Percentiles rank a stretch among this genome's conserved stretches.
phyloP scores from a whole-genome alignment of 768 basidiomycete species.

The Suillus occidentalis region DNA sequence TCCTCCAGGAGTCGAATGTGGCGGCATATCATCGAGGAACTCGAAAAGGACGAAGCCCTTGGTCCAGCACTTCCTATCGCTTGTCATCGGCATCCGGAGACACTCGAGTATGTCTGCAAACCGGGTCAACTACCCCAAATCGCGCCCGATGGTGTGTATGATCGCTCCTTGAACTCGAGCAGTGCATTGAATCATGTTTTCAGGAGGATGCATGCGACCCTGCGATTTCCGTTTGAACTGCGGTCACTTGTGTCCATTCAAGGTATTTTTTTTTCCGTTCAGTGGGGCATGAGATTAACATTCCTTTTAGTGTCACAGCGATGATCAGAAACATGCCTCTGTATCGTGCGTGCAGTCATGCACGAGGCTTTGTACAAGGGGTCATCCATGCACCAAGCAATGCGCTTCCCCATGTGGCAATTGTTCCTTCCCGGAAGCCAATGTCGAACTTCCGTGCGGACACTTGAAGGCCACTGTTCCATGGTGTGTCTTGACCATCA shows the following conservation, averaged over 20 bases:
- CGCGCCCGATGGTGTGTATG: slow-evolving; percentile 55
- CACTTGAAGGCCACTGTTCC: slow-evolving; percentile 44
- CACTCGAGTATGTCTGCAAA: slow-evolving; percentile 38
- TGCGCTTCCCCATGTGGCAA: slow-evolving; percentile 55
- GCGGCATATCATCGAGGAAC: slow-evolving; percentile 54
- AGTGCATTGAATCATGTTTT: neutral
- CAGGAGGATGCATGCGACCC: slow-evolving; percentile 63
- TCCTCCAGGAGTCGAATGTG: slow-evolving; percentile 55
- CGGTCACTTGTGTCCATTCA: slow-evolving; percentile 65
- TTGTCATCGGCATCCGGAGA: slow-evolving; percentile 56
- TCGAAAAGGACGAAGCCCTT: slow-evolving; percentile 46
- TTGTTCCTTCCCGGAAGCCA: slow-evolving; percentile 47
- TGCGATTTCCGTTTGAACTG: slow-evolving; percentile 56
- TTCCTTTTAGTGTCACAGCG: slow-evolving; percentile 54
- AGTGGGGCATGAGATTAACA: neutral
- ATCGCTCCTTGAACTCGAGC: neutral
- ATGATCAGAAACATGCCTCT: slow-evolving; percentile 52
- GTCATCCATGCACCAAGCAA: slow-evolving; percentile 56
- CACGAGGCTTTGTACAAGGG: slow-evolving; percentile 48
- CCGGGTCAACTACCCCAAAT: slow-evolving; percentile 52
- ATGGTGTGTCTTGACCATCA: slow-evolving; percentile 42
- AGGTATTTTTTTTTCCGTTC: slow-evolving; percentile 36
- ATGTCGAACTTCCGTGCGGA: slow-evolving; percentile 58
- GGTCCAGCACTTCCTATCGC: slow-evolving; percentile 56
- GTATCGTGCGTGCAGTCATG: slow-evolving; percentile 51